Percentiles rank a stretch among this genome's conserved stretches.
These are phyloP conservation scores for Aspergillus sclerotioniger DNA, from an alignment of 495 filamentous ascomycete genomes.

Conservation along the genomic window DNA sequence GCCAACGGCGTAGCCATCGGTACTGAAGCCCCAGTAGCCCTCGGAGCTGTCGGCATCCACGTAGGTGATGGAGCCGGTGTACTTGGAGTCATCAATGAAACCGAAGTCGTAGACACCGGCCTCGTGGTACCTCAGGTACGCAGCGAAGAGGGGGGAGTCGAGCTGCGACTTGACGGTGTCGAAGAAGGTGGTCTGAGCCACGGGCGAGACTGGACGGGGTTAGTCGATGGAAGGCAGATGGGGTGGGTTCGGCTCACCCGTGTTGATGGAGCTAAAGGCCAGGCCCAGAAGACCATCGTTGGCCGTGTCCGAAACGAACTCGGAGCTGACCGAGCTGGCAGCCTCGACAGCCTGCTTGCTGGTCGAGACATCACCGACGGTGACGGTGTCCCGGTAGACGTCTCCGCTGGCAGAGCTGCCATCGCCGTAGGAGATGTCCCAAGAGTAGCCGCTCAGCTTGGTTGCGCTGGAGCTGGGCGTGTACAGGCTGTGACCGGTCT, in stretches of 20 bases:
- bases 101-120: slow-evolving; percentile 76
- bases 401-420: slow-evolving; percentile 60
- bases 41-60: slow-evolving; percentile 52
- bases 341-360: slow-evolving; percentile 66
- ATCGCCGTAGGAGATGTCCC: slow-evolving; percentile 73
- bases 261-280: slow-evolving; percentile 70
- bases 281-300: slow-evolving; percentile 73
- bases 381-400: slow-evolving; percentile 70
- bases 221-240: not conserved
- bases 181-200: slow-evolving; percentile 66
- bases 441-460: slow-evolving; percentile 53
- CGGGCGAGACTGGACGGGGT: slow-evolving; percentile 48
- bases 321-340: slow-evolving; percentile 56
- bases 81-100: slow-evolving; percentile 61
- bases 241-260: slow-evolving; percentile 23
- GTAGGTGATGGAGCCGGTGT: slow-evolving; percentile 64
- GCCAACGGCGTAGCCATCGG: slow-evolving; percentile 61
- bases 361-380: slow-evolving; percentile 62
- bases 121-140: slow-evolving; percentile 59
- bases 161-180: slow-evolving; percentile 62
- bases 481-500: slow-evolving; percentile 62
- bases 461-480: slow-evolving; percentile 49
- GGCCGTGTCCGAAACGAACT: slow-evolving; percentile 58
- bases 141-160: slow-evolving; percentile 64
- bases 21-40: slow-evolving; percentile 72